A percentile compares a stretch with the other conserved stretches of the same genome.
phyloP scores from a whole-genome alignment of 768 basidiomycete genomes.

The Hypholoma fasciculare region DNA sequence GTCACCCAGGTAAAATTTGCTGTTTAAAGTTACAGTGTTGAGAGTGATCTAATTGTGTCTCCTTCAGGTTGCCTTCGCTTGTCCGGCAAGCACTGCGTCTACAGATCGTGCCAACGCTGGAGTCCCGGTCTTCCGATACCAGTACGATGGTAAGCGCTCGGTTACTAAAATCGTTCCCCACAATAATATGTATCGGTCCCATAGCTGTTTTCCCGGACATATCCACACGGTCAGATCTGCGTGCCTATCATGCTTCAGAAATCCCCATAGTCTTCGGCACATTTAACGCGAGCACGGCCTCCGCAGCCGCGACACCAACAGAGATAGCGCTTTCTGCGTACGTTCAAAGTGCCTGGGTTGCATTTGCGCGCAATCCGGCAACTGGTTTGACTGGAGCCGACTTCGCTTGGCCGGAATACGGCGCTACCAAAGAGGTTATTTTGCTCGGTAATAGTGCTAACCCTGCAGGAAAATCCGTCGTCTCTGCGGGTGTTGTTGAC shows the following conservation, averaged over 20 bases:
- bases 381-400: conserved; percentile 23
- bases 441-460: conserved; percentile 23
- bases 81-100: conserved; percentile 27
- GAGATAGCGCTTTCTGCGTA: conserved; percentile 34
- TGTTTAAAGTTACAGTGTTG: neutral
- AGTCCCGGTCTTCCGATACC: conserved; percentile 28
- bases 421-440: conserved; percentile 15
- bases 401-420: conserved; percentile 20
- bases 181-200: neutral
- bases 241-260: conserved; percentile 39
- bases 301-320: conserved; percentile 16
- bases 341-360: conserved; percentile 40
- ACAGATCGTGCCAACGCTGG: conserved; percentile 27
- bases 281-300: conserved; percentile 24
- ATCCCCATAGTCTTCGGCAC: conserved; percentile 42
- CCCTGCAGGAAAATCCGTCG: conserved; percentile 2
- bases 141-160: conserved; percentile 23
- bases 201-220: conserved; percentile 38
- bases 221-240: conserved; percentile 29
- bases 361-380: conserved; percentile 40
- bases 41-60: neutral
- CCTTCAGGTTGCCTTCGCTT: conserved; percentile 28
- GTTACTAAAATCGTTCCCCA: neutral
- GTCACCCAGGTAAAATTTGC: conserved; percentile 27
- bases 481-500: neutral